A percentile compares a stretch with the other conserved stretches of the same genome.
phyloP scores from a whole-genome alignment of 2,329 filamentous ascomycete species.

The Magnaporthiopsis poae region DNA sequence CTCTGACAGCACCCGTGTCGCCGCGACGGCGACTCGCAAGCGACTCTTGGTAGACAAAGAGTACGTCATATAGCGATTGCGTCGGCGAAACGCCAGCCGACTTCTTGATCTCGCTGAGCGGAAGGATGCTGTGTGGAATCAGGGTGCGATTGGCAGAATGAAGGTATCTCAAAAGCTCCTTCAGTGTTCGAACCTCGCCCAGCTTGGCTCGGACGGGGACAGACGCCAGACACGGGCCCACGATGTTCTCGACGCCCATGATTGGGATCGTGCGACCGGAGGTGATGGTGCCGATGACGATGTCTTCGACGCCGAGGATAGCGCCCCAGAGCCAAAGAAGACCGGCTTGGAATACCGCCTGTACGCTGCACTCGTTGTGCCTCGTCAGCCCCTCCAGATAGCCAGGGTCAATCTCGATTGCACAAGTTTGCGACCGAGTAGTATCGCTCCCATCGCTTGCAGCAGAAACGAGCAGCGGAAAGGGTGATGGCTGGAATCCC shows the following conservation, averaged over 20 bases:
- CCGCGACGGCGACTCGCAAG: conserved; percentile 23
- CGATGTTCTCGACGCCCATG: conserved; percentile 56
- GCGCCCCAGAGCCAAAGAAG: conserved; percentile 55
- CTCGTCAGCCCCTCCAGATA: conserved; percentile 27
- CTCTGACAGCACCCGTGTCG: conserved; percentile 27
- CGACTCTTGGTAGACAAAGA: conserved; percentile 80
- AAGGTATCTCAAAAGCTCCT: conserved; percentile 53
- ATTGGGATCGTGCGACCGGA: conserved; percentile 72
- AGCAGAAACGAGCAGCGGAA: conserved; percentile 49
- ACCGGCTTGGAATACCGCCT: conserved; percentile 67
- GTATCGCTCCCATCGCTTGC: conserved; percentile 12
- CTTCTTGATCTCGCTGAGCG: conserved; percentile 61
- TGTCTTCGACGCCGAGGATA: conserved; percentile 55
- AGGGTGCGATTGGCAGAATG: conserved; percentile 57
- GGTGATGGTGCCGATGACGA: conserved; percentile 68
- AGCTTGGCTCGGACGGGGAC: conserved; percentile 62
- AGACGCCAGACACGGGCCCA: conserved; percentile 72
- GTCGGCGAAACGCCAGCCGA: conserved; percentile 43
- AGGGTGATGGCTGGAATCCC: conserved; percentile 39
- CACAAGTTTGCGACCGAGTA: conserved; percentile 4
- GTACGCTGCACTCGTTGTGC: conserved; percentile 44
- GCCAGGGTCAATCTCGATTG: conserved; percentile 25
- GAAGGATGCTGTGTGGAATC: conserved; percentile 52
- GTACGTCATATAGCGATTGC: conserved; percentile 59
- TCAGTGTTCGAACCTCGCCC: conserved; percentile 36